Evolutionary conservation across 2,329 filamentous ascomycete genomes (phyloP).

Genomic region (Beauveria rudraprayagi): DNA sequence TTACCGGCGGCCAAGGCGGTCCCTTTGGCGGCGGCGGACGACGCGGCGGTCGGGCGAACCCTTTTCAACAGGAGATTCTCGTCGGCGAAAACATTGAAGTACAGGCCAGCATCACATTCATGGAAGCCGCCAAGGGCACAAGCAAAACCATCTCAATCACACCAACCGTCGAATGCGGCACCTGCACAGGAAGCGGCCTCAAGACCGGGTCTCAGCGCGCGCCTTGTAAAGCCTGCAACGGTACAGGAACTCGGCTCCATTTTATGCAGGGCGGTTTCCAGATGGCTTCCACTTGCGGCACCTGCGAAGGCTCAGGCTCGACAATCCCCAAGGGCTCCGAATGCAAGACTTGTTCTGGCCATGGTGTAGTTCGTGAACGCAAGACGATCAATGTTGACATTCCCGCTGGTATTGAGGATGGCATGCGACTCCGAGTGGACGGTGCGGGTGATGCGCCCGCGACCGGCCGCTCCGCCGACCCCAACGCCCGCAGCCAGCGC

Average conservation of each 20-base stretch:
- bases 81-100: slow-evolving; percentile 97
- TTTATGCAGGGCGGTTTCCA: slow-evolving; percentile 91
- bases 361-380: slow-evolving; percentile 75
- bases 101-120: slow-evolving; percentile 85
- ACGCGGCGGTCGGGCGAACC: slow-evolving; percentile 45
- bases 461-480: slow-evolving; percentile 60
- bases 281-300: slow-evolving; percentile 81
- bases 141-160: slow-evolving; percentile 82
- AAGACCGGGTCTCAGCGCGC: slow-evolving; percentile 70
- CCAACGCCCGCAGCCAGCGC: slow-evolving; percentile 56
- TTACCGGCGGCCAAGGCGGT: slow-evolving; percentile 49
- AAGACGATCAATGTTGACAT: slow-evolving; percentile 86
- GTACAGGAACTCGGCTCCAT: slow-evolving; percentile 79
- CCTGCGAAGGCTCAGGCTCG: slow-evolving; percentile 72
- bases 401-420: slow-evolving; percentile 90
- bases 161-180: slow-evolving; percentile 71
- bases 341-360: slow-evolving; percentile 70
- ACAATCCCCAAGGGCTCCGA: slow-evolving; percentile 71
- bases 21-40: slow-evolving; percentile 49
- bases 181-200: slow-evolving; percentile 75
- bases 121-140: slow-evolving; percentile 89
- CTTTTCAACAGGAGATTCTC: slow-evolving; percentile 70
- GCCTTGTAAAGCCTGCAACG: slow-evolving; percentile 72
- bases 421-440: slow-evolving; percentile 80
- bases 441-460: slow-evolving; percentile 82